phyloP scores from a whole-genome alignment of 176 grass and related monocot genomes.

The Aegilops speltoides region DNA sequence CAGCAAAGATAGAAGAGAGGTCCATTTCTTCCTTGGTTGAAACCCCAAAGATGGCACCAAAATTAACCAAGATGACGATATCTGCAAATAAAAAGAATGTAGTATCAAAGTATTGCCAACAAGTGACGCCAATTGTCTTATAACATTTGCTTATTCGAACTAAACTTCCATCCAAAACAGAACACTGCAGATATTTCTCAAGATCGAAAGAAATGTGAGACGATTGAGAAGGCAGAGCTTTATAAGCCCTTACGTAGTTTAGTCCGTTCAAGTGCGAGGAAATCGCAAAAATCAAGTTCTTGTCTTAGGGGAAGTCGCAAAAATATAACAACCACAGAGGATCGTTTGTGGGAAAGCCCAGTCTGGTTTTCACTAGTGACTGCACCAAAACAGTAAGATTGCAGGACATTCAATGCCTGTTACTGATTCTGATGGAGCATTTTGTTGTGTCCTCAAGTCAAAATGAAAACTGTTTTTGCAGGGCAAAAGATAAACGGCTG shows the following conservation, averaged over 20 bases:
- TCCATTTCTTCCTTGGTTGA: constrained; percentile 91
- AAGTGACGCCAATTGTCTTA: constrained; percentile 16
- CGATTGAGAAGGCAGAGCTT: constrained; percentile 55
- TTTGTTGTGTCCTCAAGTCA: constrained; percentile 14
- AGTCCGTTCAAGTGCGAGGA: constrained; percentile 44
- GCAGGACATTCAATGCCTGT: neutral
- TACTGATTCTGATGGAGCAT: neutral
- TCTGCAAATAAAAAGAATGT: constrained; percentile 60
- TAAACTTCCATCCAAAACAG: constrained; percentile 49
- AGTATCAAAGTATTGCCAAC: constrained; percentile 10
- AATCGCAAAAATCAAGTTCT: constrained; percentile 22
- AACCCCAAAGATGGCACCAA: constrained; percentile 47
- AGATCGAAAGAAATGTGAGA: neutral
- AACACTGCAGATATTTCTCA: constrained; percentile 46
- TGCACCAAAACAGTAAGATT: constrained; percentile 62
- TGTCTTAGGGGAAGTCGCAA: no score
- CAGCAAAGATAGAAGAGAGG: constrained; percentile 76
- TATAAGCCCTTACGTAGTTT: constrained; percentile 57
- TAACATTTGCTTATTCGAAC: constrained; percentile 24
- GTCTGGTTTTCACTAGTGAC: constrained; percentile 87
- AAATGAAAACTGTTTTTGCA: constrained; percentile 55
- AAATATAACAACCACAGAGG: constrained; percentile 29
- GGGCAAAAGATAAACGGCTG: constrained; percentile 50
- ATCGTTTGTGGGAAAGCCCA: constrained; percentile 32
- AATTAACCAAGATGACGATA: constrained; percentile 39